Evolutionary conservation across 805 yeast genomes (phyloP).

Genomic region (Yarrowia sp.): DNA sequence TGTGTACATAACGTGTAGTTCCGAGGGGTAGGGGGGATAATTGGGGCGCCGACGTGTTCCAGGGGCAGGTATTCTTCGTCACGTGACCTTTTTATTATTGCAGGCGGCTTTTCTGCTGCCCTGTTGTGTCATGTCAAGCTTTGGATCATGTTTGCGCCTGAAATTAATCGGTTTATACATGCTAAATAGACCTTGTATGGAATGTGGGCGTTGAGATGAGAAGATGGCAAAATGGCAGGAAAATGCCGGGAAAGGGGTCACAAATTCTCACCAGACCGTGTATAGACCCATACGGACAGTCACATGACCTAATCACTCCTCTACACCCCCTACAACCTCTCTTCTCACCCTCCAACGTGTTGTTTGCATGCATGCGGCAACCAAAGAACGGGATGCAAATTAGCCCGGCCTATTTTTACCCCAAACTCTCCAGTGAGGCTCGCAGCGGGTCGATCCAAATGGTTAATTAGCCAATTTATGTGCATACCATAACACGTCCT

Average conservation of each 20-base stretch:
- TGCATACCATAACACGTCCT: conserved; percentile 22
- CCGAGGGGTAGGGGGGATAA: not conserved
- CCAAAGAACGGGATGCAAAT: conserved; percentile 1
- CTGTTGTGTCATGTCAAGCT: too few relatives aligned
- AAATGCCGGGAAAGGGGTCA: not conserved
- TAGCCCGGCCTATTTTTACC: conserved; percentile 20
- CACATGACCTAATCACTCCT: too few relatives aligned
- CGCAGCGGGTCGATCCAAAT: conserved; percentile 14
- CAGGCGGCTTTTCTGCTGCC: too few relatives aligned
- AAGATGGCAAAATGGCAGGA: not conserved
- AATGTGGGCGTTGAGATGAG: conserved; percentile 11
- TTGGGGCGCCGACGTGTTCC: too few relatives aligned
- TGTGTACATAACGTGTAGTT: not conserved
- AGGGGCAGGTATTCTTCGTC: too few relatives aligned
- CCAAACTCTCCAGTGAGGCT: not conserved
- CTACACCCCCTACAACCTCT: too few relatives aligned
- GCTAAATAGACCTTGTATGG: conserved; percentile 37
- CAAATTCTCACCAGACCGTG: too few relatives aligned
- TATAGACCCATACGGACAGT: too few relatives aligned
- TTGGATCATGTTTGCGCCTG: conserved; percentile 9
- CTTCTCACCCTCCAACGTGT: conserved; percentile 1
- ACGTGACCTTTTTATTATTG: too few relatives aligned
- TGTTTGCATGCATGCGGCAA: conserved; percentile 26
- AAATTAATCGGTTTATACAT: conserved; percentile 12
- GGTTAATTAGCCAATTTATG: conserved; percentile 24